These are phyloP conservation scores for Lupinus albus DNA, from an alignment of 306 rosid genomes.

Conservation along the genomic window DNA sequence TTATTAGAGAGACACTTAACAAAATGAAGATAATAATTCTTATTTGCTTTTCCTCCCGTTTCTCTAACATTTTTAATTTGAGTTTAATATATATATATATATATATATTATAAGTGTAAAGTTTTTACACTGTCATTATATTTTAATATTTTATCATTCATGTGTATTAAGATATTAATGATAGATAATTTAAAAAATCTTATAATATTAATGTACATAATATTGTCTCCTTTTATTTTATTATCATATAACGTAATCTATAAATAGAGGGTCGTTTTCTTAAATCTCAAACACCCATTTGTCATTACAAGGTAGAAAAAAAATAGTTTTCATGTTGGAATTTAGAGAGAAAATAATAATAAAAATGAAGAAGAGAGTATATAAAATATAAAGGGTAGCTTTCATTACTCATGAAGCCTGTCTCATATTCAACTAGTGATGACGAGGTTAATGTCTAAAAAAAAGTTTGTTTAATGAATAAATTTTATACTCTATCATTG, in stretches of 20 bases:
- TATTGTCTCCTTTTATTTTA: background rate
- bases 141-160: too few relatives aligned
- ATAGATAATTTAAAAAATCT: too few relatives aligned
- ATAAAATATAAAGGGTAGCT: slow-evolving; percentile 28
- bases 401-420: slow-evolving; percentile 34
- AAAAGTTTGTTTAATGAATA: too few relatives aligned
- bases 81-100: too few relatives aligned
- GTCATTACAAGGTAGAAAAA: slow-evolving; percentile 1
- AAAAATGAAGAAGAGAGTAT: background rate
- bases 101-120: too few relatives aligned
- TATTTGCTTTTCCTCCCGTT: background rate
- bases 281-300: background rate
- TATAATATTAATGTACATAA: too few relatives aligned
- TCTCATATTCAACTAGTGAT: too few relatives aligned
- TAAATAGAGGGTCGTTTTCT: background rate
- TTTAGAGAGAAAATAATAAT: background rate
- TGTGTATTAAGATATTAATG: too few relatives aligned
- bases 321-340: slow-evolving; percentile 33
- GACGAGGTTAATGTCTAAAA: too few relatives aligned
- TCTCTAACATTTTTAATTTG: background rate
- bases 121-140: too few relatives aligned
- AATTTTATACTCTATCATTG: too few relatives aligned
- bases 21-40: background rate
- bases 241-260: background rate
- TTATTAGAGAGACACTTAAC: too few relatives aligned